Evolutionary conservation across 2,329 filamentous ascomycete species (phyloP), one percentile per base, ranked within the genome.

Genomic region (Fusarium verticillioides): DNA sequence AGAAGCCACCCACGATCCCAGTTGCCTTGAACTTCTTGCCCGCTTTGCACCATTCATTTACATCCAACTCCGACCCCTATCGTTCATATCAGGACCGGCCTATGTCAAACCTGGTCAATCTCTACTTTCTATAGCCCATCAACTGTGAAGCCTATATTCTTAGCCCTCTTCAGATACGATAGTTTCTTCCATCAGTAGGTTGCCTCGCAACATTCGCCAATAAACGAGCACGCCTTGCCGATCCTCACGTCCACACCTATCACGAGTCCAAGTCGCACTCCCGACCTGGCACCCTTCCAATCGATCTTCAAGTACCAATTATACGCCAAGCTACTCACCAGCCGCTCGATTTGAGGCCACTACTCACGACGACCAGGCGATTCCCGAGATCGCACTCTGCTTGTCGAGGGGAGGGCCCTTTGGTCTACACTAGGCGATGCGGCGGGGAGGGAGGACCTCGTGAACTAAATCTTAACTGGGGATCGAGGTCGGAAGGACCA

Each of bases 361-460:
- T 34, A 30, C 43, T 66, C 32, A 59, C 30, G 13, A 49, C 58
- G 43, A 58, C 30, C 54, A 28, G 57, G 69, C 69, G 65, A 70
- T 77, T 69, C 52, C 39, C 18, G 19, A 57, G 28, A 70, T 76
- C 76, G 70, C 59, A 68, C 42, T 57, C 67, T 75, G 59, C 63
- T 75, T 69, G 67, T 59, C 54, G 42, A 67, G 60, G 73, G 70
- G 42, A 67, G 60, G 73, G 70, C 72, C 69, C 63, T 58, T 71
- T 63, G 75, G 72, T 75, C 77, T 75, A 70, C 79, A 78, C 79
- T 75, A 81, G 83, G 84, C 82, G 82, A 85, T 85, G 85, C 79
- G 82, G 84, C 69, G 78, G 84, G 82, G 81, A 82, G 81, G 81
- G 82, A 80, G 78, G 81, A 82, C 78, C 77, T 80, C 75, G 79